Conservation (phyloP, 306 rosid genomes). For the Parietaria judaica region DNA sequence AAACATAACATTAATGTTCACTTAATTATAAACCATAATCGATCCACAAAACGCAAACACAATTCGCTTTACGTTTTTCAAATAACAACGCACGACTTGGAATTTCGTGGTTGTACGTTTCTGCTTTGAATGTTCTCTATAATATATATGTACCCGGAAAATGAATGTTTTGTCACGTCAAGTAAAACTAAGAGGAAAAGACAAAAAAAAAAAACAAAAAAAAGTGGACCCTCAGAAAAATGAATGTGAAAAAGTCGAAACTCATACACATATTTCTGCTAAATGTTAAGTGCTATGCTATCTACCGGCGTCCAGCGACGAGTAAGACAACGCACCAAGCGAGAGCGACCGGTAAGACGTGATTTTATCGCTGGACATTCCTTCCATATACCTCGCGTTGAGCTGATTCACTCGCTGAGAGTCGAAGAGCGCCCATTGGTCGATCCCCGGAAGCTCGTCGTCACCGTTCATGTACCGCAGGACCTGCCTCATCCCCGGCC, state of each 20-base stretch:
- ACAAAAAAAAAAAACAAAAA: too few species aligned
- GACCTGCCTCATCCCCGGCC: constrained; percentile 60
- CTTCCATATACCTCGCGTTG: constrained; percentile 23
- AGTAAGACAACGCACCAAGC: constrained; percentile 16
- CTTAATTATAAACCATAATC: too few species aligned
- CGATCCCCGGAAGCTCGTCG: constrained; percentile 35
- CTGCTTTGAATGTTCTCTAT: too few species aligned
- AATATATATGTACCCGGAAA: too few species aligned
- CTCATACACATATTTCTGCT: too few species aligned
- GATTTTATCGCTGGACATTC: constrained; percentile 7
- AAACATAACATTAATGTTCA: too few species aligned
- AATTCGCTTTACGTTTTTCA: too few species aligned
- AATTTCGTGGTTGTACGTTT: too few species aligned
- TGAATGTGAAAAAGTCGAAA: not conserved
- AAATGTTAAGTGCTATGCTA: constrained; percentile 9
- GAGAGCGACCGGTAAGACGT: constrained; percentile 19
- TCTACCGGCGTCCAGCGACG: constrained; percentile 36
- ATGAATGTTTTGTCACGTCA: too few species aligned
- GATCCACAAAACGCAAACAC: too few species aligned
- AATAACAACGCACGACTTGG: too few species aligned
- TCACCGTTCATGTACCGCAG: constrained; percentile 38
- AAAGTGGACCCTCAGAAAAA: not conserved
- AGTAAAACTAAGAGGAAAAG: too few species aligned
- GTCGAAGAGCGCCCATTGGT: constrained; percentile 22
- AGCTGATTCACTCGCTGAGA: constrained; percentile 12